phyloP scores from a whole-genome alignment of 768 basidiomycete species.

The Rhodotorula babjevae region DNA sequence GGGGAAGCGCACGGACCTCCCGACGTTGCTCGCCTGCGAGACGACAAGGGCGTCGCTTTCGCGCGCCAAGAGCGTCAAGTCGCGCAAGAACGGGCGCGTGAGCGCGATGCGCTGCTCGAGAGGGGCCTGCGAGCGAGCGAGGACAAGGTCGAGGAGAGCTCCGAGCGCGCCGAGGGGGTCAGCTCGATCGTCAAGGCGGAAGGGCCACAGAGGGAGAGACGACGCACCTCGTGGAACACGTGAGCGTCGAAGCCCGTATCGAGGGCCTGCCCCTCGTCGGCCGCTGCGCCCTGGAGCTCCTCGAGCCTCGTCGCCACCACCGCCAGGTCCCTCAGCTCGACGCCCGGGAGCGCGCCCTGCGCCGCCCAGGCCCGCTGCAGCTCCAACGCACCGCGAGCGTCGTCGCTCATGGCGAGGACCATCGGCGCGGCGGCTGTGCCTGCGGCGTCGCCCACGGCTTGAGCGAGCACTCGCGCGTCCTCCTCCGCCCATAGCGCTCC shows the following conservation, averaged over 20 bases:
- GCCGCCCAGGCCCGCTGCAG: not conserved
- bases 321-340: not conserved
- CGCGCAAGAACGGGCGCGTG: constrained; percentile 2
- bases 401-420: no score
- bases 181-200: no score
- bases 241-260: no score
- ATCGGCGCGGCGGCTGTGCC: not conserved
- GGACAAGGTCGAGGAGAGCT: no score
- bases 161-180: no score
- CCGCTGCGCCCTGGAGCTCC: not conserved
- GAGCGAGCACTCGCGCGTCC: no score
- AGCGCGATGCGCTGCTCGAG: not conserved
- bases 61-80: not conserved
- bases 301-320: not conserved
- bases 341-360: not conserved
- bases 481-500: no score
- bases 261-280: not conserved
- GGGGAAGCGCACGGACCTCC: not conserved
- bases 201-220: no score
- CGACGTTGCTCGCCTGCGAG: not conserved
- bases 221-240: no score
- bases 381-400: no score
- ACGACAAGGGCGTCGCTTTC: not conserved
- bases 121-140: not conserved
- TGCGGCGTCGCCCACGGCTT: no score